Evolutionary conservation across 2,329 filamentous ascomycete genomes (phyloP).

Genomic region (Xylariaceae sp.): DNA sequence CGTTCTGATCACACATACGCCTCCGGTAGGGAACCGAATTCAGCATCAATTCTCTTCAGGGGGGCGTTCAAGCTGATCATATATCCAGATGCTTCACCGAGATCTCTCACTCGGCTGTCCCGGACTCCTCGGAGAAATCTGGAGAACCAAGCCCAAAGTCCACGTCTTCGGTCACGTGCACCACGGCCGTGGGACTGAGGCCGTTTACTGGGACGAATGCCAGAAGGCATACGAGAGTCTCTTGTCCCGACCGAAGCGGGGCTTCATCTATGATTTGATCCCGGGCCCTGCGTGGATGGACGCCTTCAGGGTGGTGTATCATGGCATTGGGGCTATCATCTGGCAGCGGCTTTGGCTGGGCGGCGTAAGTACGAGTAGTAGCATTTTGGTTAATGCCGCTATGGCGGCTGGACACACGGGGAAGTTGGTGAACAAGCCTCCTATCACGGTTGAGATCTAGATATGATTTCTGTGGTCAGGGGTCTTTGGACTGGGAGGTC

Average conservation of each 20-base stretch:
- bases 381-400: slow-evolving; percentile 52
- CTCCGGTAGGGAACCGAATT: slow-evolving; percentile 49
- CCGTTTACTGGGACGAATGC: slow-evolving; percentile 68
- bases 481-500: background rate
- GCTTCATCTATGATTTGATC: slow-evolving; percentile 42
- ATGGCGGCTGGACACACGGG: slow-evolving; percentile 52
- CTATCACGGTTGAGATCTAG: slow-evolving; percentile 29
- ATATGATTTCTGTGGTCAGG: background rate
- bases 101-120: slow-evolving; percentile 67
- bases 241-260: slow-evolving; percentile 40
- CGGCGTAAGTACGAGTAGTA: slow-evolving; percentile 44
- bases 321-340: slow-evolving; percentile 44
- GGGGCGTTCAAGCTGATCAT: background rate
- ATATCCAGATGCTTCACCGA: slow-evolving; percentile 56
- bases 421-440: slow-evolving; percentile 38
- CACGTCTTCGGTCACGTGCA: slow-evolving; percentile 88
- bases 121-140: slow-evolving; percentile 64
- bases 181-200: slow-evolving; percentile 63
- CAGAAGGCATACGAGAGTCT: slow-evolving; percentile 69
- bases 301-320: slow-evolving; percentile 39
- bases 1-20: slow-evolving; percentile 75
- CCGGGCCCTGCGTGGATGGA: slow-evolving; percentile 45
- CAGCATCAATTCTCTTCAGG: background rate
- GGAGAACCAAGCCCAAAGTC: slow-evolving; percentile 66
- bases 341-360: slow-evolving; percentile 56